phyloP scores from a whole-genome alignment of 2,329 filamentous ascomycete species.

The Pseudocercospora cruenta region DNA sequence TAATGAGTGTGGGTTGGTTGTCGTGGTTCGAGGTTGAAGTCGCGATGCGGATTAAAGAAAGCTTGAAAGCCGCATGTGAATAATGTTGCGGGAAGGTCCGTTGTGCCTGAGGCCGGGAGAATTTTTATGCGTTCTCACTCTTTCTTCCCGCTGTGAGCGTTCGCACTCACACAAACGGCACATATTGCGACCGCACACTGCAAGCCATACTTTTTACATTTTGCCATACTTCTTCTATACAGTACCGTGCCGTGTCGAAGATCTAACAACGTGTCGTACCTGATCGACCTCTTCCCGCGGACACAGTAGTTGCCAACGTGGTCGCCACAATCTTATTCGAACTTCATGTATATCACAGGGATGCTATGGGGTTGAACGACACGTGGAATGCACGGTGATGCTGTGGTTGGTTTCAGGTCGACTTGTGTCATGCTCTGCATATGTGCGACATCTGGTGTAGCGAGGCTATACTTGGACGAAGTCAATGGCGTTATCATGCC shows the following conservation, averaged over 20 bases:
- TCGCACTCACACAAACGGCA: constrained; percentile 4
- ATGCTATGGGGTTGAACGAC: background rate
- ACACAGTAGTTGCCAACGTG: background rate
- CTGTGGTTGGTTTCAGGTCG: background rate
- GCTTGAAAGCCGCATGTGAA: background rate
- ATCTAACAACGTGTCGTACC: background rate
- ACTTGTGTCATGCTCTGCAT: background rate
- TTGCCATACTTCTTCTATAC: background rate
- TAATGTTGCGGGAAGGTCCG: background rate
- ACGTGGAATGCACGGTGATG: constrained; percentile 1
- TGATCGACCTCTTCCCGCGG: background rate
- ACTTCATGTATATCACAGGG: background rate
- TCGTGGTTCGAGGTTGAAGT: too few relatives aligned
- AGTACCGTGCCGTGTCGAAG: background rate
- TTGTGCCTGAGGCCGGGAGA: background rate
- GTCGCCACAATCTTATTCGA: constrained; percentile 20
- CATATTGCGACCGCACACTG: background rate
- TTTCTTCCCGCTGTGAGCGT: background rate
- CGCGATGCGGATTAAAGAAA: background rate
- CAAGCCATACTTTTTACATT: background rate
- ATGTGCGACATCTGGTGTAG: too few relatives aligned
- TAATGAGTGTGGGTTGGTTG: background rate
- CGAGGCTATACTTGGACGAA: too few relatives aligned
- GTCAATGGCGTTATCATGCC: too few relatives aligned
- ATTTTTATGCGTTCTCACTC: too few relatives aligned